These are phyloP conservation scores for Trichoderma sp. DNA, from an alignment of 2,329 filamentous ascomycete species.

Conservation along the genomic window DNA sequence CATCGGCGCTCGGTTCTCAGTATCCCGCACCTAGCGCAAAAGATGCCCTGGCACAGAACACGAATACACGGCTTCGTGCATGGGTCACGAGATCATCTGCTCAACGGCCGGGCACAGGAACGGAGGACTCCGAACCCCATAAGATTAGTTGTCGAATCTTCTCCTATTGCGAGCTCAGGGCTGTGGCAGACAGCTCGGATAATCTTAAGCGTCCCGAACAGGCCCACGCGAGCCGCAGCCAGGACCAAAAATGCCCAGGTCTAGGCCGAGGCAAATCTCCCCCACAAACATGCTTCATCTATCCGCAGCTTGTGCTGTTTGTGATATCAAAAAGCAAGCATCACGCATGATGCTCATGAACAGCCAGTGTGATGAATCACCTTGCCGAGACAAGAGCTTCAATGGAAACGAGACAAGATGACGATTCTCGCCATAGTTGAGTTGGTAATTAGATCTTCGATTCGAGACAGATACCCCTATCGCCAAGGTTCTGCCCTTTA, in stretches of 20 bases:
- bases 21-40: neutral
- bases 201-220: constrained; percentile 6
- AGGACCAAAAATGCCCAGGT: neutral
- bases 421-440: neutral
- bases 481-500: neutral
- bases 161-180: constrained; percentile 9
- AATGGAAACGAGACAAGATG: neutral
- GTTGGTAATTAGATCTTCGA: neutral
- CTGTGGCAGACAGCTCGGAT: constrained; percentile 1
- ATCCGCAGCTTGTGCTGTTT: neutral
- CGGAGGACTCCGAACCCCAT: constrained; percentile 14
- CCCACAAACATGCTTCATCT: constrained; percentile 24
- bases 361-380: neutral
- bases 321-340: neutral
- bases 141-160: neutral
- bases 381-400: neutral
- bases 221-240: neutral
- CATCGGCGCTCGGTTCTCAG: neutral
- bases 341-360: neutral
- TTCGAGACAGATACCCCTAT: neutral
- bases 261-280: constrained; percentile 18
- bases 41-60: neutral
- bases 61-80: neutral
- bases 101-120: neutral
- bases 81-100: constrained; percentile 18